Conservation (phyloP, 108 stramenopile genomes). For the Nitzschia sp. region DNA sequence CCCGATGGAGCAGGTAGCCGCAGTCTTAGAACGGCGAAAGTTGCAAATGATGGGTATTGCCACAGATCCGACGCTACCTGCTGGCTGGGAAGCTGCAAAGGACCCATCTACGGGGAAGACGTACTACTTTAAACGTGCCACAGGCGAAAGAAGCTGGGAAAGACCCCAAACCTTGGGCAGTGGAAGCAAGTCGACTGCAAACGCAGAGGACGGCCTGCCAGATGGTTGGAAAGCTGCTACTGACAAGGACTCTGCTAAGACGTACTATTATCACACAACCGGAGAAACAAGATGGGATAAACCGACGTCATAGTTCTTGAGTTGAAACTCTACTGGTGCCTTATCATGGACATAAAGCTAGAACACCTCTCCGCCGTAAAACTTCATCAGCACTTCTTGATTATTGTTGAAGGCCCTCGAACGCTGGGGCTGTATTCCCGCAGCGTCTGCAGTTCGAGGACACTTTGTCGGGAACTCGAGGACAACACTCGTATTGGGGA, state of each 20-base stretch:
- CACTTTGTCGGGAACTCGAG: too few species aligned
- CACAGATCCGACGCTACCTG: slow-evolving; percentile 31
- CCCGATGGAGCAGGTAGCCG: slow-evolving; percentile 75
- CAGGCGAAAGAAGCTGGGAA: slow-evolving; percentile 62
- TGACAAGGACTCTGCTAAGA: slow-evolving; percentile 58
- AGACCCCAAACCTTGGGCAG: slow-evolving; percentile 34
- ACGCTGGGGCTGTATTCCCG: too few species aligned
- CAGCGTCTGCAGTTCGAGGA: too few species aligned
- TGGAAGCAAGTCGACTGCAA: neutral
- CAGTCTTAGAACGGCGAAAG: slow-evolving; percentile 55
- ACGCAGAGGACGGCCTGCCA: slow-evolving; percentile 38
- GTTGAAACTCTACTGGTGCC: too few species aligned
- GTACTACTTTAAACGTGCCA: slow-evolving; percentile 73
- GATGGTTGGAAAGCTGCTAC: slow-evolving; percentile 69
- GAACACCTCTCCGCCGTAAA: too few species aligned
- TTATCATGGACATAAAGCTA: too few species aligned
- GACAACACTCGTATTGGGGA: too few species aligned
- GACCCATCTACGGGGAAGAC: slow-evolving; percentile 70
- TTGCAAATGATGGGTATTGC: slow-evolving; percentile 35
- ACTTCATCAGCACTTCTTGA: too few species aligned
- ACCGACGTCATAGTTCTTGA: slow-evolving; percentile 30
- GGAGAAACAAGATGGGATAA: slow-evolving; percentile 73
- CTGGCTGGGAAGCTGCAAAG: slow-evolving; percentile 58
- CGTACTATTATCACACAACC: slow-evolving; percentile 68
- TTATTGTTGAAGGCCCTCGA: too few species aligned